These are phyloP conservation scores for Diplocarpon rosae DNA, from an alignment of 2,329 filamentous ascomycete species.

Conservation along the genomic window DNA sequence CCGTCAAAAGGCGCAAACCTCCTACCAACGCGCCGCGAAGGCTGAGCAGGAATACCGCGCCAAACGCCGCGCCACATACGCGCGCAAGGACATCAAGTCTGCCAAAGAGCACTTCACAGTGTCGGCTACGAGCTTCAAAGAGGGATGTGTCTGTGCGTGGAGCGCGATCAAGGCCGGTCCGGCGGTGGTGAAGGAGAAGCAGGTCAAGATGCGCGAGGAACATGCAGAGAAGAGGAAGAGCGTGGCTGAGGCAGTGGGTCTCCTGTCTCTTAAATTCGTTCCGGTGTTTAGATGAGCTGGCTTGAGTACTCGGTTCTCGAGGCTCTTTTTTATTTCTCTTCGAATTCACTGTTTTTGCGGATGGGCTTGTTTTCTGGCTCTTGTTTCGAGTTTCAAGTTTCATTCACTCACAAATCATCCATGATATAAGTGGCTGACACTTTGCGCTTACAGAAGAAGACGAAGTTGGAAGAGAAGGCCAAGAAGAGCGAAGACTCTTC, in stretches of 20 bases:
- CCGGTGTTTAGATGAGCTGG: constrained; percentile 1
- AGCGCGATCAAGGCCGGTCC: constrained; percentile 11
- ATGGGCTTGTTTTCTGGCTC: background rate
- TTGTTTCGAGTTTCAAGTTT: background rate
- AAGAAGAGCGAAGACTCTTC: constrained; percentile 26
- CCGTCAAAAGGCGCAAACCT: constrained; percentile 15
- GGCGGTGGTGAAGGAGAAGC: constrained; percentile 30
- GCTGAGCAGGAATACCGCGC: constrained; percentile 21
- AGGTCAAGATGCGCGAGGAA: constrained; percentile 25
- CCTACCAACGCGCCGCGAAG: constrained; percentile 17
- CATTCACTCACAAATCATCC: no score
- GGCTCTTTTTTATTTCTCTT: background rate
- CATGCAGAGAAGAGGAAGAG: constrained; percentile 26
- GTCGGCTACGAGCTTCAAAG: constrained; percentile 8
- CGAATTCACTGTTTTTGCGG: background rate
- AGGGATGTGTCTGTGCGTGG: constrained; percentile 6
- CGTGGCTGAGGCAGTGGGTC: constrained; percentile 17
- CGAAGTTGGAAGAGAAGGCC: constrained; percentile 17
- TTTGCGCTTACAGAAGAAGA: constrained; percentile 11
- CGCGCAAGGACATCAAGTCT: constrained; percentile 11
- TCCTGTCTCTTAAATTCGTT: constrained; percentile 1
- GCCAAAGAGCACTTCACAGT: constrained; percentile 18
- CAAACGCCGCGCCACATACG: constrained; percentile 15
- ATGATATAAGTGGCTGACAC: no score
- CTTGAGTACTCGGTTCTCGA: background rate